Evolutionary conservation across 768 basidiomycete genomes (phyloP), one percentile per base, ranked within the genome.

Genomic region (Boletus rufocinnamomeus): DNA sequence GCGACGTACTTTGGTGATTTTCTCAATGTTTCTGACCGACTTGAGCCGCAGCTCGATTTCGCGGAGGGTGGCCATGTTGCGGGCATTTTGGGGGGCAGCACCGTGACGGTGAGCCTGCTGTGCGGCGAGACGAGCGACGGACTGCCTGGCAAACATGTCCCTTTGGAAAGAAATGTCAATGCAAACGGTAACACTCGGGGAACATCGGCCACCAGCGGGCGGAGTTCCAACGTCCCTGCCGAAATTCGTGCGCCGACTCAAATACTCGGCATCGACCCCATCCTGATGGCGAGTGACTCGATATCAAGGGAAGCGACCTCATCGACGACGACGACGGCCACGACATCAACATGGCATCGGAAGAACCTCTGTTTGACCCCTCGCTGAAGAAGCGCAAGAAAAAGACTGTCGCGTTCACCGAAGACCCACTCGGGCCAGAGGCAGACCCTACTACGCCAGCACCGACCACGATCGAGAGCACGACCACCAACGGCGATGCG

Each of bases 1-100:
- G 35, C 50, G 59, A 66, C 83, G 63, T 63, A 93, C 95, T 82
- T 97, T 96, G 60, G 96, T 98, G 81, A 99, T 98, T 91, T 98
- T 98, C 84, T 97, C 93, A 74, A 96, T 96, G 81, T 97, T 97
- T 76, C 84, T 83, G 70, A 98, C 96, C 48, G 94, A 97, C 86
- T 96, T 93, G 77, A 92, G 84, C 68, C 96, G 88, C 74, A 93
- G 77, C 82, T 99, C 96, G 71, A 99, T 91, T 80, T 99, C 96
- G 65, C 95, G 89, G 64, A 99, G 87, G 60, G 97, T 98, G 43
- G 96, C 97, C 95, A 94, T 93, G 77, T 90, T 93, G 69, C 91
- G 86, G 70, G 88, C 85, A 63, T 74, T 73, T 65, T 79, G 71
- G 34, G 76, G 77, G 27, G 69, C 74, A 52, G 75, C 74, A 59